Evolutionary conservation across 2,329 filamentous ascomycete species (phyloP).

Genomic region (Ceratocystis smalleyi): DNA sequence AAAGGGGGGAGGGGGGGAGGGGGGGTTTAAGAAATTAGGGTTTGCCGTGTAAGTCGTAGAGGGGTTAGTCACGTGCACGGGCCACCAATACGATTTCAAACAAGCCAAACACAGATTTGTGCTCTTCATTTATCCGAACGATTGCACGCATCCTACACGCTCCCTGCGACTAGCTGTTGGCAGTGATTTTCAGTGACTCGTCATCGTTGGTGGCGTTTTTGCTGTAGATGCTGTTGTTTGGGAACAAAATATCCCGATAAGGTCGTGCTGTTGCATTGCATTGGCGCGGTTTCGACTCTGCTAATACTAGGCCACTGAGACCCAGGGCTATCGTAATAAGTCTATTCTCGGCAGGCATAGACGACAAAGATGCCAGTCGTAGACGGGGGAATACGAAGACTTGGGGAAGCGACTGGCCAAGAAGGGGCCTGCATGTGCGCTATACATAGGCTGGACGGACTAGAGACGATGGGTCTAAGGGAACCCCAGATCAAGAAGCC

Average conservation of each 20-base stretch:
- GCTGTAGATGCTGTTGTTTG: background rate
- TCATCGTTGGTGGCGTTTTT: too few relatives aligned
- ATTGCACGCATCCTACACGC: background rate
- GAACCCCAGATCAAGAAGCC: background rate
- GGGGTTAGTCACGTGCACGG: background rate
- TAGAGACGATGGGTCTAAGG: background rate
- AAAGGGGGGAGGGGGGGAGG: background rate
- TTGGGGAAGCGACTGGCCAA: too few relatives aligned
- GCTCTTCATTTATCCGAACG: background rate
- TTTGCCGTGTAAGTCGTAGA: background rate
- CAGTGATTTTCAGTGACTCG: too few relatives aligned
- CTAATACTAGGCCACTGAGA: background rate
- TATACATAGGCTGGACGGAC: background rate
- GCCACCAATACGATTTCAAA: background rate
- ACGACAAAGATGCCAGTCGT: background rate
- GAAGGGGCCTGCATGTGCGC: background rate
- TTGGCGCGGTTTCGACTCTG: background rate
- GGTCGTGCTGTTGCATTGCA: background rate
- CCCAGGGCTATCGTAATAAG: background rate
- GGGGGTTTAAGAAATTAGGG: background rate
- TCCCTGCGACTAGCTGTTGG: too few relatives aligned
- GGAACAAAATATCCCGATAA: background rate
- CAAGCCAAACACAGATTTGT: background rate
- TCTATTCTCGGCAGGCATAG: background rate
- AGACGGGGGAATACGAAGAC: background rate